Percentiles rank a stretch among this genome's conserved stretches.
These are phyloP conservation scores for Chlorella sp. DNA, from an alignment of 139 green algal genomes.

Conservation along the genomic window DNA sequence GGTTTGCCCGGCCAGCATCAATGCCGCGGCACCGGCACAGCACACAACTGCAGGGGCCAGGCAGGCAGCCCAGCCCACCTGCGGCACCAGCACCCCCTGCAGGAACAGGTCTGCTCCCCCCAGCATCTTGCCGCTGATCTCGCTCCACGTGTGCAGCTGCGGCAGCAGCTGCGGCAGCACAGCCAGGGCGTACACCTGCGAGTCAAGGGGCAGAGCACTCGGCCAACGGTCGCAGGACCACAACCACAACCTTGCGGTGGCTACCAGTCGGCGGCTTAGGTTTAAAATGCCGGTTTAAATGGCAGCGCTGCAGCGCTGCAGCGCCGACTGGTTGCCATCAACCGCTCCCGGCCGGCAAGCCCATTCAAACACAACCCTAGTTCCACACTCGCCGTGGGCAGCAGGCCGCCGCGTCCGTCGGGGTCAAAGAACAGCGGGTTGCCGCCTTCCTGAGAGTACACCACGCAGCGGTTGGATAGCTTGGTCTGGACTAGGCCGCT, in stretches of 20 bases:
- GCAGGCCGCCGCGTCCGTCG: conserved; percentile 28
- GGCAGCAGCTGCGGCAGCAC: conserved; percentile 30
- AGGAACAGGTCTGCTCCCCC: conserved; percentile 47
- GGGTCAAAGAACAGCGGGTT: conserved; percentile 51
- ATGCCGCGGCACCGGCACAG: too few relatives aligned
- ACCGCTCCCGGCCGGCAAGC: neutral
- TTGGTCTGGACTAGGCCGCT: conserved; percentile 21
- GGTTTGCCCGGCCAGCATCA: neutral
- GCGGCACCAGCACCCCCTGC: conserved; percentile 37
- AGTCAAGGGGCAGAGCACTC: neutral
- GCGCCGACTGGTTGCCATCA: too few relatives aligned
- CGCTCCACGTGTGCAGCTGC: conserved; percentile 28
- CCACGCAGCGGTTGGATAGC: conserved; percentile 31
- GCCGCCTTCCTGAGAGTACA: conserved; percentile 38
- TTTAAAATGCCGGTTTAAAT: neutral
- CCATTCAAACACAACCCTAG: neutral
- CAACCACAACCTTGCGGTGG: too few relatives aligned
- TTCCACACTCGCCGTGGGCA: conserved; percentile 38
- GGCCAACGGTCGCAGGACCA: too few relatives aligned
- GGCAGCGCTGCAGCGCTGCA: neutral
- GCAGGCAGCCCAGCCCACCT: too few relatives aligned
- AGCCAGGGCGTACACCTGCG: conserved; percentile 41
- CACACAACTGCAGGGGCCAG: too few relatives aligned
- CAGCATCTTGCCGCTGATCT: conserved; percentile 29
- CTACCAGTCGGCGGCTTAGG: neutral